phyloP scores from a whole-genome alignment of 2,329 filamentous ascomycete genomes.

The Diplodia sapinea region DNA sequence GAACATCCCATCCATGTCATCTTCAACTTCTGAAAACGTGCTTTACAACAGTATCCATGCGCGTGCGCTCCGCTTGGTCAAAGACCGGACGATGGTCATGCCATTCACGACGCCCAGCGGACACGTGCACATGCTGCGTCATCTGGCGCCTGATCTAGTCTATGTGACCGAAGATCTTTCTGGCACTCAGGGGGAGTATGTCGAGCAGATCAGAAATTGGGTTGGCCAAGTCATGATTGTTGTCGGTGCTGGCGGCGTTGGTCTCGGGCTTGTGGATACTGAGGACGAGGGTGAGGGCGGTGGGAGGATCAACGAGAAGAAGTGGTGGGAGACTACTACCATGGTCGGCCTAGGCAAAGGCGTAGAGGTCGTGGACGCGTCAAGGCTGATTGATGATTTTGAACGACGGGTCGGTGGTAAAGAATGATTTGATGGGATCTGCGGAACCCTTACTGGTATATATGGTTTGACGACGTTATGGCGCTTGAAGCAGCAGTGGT shows the following conservation, averaged over 20 bases:
- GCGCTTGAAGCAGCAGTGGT: slow-evolving; percentile 8
- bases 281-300: slow-evolving; percentile 76
- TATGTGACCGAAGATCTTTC: slow-evolving; percentile 87
- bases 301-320: slow-evolving; percentile 59
- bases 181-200: slow-evolving; percentile 73
- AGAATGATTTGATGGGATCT: slow-evolving; percentile 41
- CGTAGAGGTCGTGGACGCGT: slow-evolving; percentile 84
- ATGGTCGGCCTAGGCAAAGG: slow-evolving; percentile 86
- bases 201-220: slow-evolving; percentile 68
- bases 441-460: slow-evolving; percentile 3
- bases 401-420: slow-evolving; percentile 73
- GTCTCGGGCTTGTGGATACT: slow-evolving; percentile 58
- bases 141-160: slow-evolving; percentile 82
- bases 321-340: slow-evolving; percentile 66
- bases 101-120: slow-evolving; percentile 85
- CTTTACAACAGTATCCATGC: slow-evolving; percentile 80
- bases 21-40: slow-evolving; percentile 48
- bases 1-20: slow-evolving; percentile 31
- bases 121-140: slow-evolving; percentile 83
- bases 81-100: slow-evolving; percentile 84
- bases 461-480: slow-evolving; percentile 18
- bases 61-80: slow-evolving; percentile 78
- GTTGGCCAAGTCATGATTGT: slow-evolving; percentile 67
- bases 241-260: slow-evolving; percentile 55
- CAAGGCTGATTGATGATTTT: slow-evolving; percentile 86